Evolutionary conservation across 2,329 filamentous ascomycete species (phyloP).

Genomic region (Xylariaceae sp.): DNA sequence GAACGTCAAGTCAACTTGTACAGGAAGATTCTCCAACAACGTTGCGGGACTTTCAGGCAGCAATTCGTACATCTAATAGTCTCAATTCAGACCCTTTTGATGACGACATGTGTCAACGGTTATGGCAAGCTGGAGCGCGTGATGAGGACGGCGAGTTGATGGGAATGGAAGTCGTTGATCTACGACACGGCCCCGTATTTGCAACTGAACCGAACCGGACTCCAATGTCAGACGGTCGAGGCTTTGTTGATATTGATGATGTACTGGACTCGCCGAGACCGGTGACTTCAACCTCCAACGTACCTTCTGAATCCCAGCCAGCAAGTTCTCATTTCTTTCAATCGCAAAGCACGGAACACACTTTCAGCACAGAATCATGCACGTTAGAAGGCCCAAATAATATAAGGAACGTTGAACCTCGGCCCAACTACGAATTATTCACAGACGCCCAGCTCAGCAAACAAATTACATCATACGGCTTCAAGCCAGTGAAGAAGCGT

Average conservation of each 20-base stretch:
- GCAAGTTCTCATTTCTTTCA: constrained; percentile 29
- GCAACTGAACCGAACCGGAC: neutral
- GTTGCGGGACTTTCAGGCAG: constrained; percentile 66
- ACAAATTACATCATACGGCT: constrained; percentile 70
- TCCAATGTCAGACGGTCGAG: constrained; percentile 8
- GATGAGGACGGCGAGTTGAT: constrained; percentile 70
- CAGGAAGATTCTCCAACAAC: constrained; percentile 73
- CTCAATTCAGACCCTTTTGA: constrained; percentile 48
- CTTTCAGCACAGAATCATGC: neutral
- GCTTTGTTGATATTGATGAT: constrained; percentile 43
- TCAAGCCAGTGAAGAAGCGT: constrained; percentile 74
- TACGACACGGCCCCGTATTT: constrained; percentile 42
- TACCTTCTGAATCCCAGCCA: neutral
- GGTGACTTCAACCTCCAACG: constrained; percentile 6
- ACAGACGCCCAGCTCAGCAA: constrained; percentile 68
- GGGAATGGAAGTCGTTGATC: constrained; percentile 66
- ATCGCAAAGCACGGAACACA: constrained; percentile 17
- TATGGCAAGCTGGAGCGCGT: constrained; percentile 77
- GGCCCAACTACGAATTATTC: constrained; percentile 66
- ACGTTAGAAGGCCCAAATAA: neutral
- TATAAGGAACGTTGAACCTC: constrained; percentile 19
- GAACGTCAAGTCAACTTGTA: constrained; percentile 83
- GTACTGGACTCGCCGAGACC: constrained; percentile 34
- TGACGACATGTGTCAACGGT: constrained; percentile 46
- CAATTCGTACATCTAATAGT: constrained; percentile 65